Evolutionary conservation across 805 yeast species (phyloP), one percentile per base, ranked within the genome.

Genomic region (Saturnispora diversa): DNA sequence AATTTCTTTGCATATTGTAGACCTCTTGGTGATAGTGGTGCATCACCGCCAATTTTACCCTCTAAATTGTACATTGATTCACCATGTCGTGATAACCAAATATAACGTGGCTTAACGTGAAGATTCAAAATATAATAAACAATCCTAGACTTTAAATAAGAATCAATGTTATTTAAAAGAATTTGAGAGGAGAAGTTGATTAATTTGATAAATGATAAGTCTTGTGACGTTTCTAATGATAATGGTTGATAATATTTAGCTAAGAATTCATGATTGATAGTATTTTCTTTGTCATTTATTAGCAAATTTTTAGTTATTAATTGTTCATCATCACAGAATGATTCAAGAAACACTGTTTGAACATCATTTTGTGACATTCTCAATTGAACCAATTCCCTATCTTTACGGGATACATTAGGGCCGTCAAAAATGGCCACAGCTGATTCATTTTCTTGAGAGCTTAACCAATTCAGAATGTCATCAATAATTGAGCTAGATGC

Each of bases 1-100:
- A 90, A 72, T 59, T 80, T 85, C 37, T 70, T 63, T 4, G 97
- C 90, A 56, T 90, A 90, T 52, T 80, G 66, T 63, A 79, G 70
- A 6, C 97, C 97, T 31, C 97, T 72, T 43, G 79, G 81, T 37
- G 90, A 79, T 40, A 90, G 67, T 50, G 80, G 74, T 2, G 95
- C 84, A 64, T 90, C 96, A 16, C 97, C 98, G 25, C 98, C 98
- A 48, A 92, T 84, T 60, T 86, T 86, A 23, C 97, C 97, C 37
- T 87, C 87, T 44, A 92, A 70, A 59, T 92, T 92, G 64, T 80
- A 92, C 57, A 78, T 79, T 2, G 94, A 82, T 63, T 92, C 98
- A 21, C 98, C 98, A 55, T 92, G 98, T 52, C 98, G 75, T 36
- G 95, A 84, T 36, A 92, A 69, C 90, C 95, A 92, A 46, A 92